Base-by-base conservation (phyloP, 2,329 filamentous ascomycete species). In the Xylariaceae sp. region DNA sequence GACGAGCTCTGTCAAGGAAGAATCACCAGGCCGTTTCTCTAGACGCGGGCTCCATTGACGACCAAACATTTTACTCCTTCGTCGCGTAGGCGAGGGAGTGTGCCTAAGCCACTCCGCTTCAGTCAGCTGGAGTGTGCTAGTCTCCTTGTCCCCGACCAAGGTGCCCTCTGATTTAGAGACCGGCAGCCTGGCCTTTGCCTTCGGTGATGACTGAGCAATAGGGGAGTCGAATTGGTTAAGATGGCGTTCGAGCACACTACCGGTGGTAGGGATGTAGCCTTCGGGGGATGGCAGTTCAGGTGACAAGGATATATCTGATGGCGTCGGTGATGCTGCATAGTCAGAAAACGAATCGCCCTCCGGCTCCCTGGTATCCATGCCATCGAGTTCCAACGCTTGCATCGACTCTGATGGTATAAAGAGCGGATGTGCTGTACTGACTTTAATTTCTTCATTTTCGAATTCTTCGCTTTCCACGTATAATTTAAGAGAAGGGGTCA, bases 391-490 rank as follows among this genome's bases (percentile, higher is more conserved):
- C 14, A 71, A 48, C 7, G 57, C 59, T 44, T 70, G 64, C 63
- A 67, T 69, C 7, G 70, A 69, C 40, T 64, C 65, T 2, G 64
- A 66, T 21, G 62, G 56, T 46, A 70, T 62, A 1, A 70, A 44
- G 42, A 71, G 54, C 7, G 65, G 62, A 32, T 66, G 65, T 43
- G 70, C 70, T 21, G 57, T 67, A 32, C 63, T 61, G 3, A 72
- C 43, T 23, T 58, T 57, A 29, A 72, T 64, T 1, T 71, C 67
- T 26, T 72, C 70, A 9, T 66, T 64, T 21, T 67, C 64, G 14
- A 72, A 72, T 40, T 69, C 68, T n/a, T 65, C 69, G 45, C 68
- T 69, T 20, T 72, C 66, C 32, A 64, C 68, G 19, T 70, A 72
- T 23, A 66, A 61, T 50, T 61, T 65, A 44, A 72, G 49, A 7